Conservation (phyloP, 768 basidiomycete genomes). For the Boletus sp. region DNA sequence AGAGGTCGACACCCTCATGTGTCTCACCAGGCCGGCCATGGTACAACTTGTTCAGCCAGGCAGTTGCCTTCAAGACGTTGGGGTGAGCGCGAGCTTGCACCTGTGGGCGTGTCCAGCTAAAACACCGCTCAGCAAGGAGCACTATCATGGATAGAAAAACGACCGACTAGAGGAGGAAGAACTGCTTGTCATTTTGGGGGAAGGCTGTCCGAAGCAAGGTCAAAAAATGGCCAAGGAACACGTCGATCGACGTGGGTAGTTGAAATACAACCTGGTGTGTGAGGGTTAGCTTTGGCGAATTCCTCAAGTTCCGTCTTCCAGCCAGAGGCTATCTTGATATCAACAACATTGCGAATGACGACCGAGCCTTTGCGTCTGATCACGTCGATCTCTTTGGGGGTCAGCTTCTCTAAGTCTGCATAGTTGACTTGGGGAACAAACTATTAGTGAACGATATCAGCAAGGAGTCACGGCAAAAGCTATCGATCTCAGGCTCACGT, state of each 20-base stretch:
- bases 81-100: conserved; percentile 69
- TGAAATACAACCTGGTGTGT: conserved; percentile 47
- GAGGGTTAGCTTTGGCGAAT: conserved; percentile 57
- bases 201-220: conserved; percentile 36
- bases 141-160: background rate
- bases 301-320: conserved; percentile 60
- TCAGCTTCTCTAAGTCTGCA: conserved; percentile 47
- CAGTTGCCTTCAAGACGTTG: conserved; percentile 55
- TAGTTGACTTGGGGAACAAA: conserved; percentile 64
- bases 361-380: conserved; percentile 58
- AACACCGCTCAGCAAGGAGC: background rate
- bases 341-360: conserved; percentile 60
- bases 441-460: conserved; percentile 29
- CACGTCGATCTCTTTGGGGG: conserved; percentile 42
- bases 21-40: conserved; percentile 38
- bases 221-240: background rate
- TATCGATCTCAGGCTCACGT: conserved; percentile 36
- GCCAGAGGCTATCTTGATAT: conserved; percentile 49
- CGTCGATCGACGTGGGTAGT: background rate
- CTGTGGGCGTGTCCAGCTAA: conserved; percentile 52
- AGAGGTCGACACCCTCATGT: conserved; percentile 56
- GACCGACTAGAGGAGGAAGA: conserved; percentile 68
- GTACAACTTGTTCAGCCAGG: conserved; percentile 68
- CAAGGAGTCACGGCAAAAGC: background rate
- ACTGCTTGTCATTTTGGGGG: conserved; percentile 62